Percentiles rank a stretch among this genome's conserved stretches.
These are phyloP conservation scores for Leccinum cinnamomeum DNA, from an alignment of 1,284 basidiomycete species.

Conservation along the genomic window DNA sequence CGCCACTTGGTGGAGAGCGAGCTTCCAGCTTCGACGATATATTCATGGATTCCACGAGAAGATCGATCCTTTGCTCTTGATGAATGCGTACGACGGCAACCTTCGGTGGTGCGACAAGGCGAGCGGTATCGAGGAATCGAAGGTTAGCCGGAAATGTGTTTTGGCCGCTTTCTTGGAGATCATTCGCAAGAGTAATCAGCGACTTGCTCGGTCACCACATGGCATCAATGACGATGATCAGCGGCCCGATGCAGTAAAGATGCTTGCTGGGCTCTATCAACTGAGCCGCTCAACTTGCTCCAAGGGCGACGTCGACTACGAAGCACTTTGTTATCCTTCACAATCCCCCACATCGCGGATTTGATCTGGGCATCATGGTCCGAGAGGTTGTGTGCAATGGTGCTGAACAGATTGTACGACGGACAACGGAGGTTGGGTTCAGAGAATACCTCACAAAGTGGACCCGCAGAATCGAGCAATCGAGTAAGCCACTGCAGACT, in stretches of 20 bases:
- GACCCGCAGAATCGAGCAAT: not conserved
- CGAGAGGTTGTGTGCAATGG: not conserved
- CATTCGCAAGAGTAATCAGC: not conserved
- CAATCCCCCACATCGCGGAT: not conserved
- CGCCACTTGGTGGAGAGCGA: slow-evolving; percentile 51
- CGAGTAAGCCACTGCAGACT: not conserved
- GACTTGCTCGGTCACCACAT: not conserved
- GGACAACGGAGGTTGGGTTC: no score
- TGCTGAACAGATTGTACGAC: not conserved
- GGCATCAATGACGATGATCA: not conserved
- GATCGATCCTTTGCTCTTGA: slow-evolving; percentile 31
- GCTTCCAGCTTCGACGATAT: slow-evolving; percentile 32
- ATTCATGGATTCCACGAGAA: slow-evolving; percentile 31
- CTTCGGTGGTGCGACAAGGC: slow-evolving; percentile 18
- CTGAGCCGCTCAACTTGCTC: not conserved
- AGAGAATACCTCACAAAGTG: not conserved
- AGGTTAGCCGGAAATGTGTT: not conserved
- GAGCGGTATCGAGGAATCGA: not conserved
- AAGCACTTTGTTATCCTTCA: not conserved
- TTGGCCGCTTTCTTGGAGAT: not conserved
- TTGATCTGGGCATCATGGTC: not conserved
- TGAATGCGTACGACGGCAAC: slow-evolving; percentile 27
- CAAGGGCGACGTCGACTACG: not conserved
- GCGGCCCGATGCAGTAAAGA: not conserved
- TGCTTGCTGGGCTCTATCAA: not conserved